Evolutionary conservation across 768 basidiomycete genomes (phyloP), one percentile per base, ranked within the genome.

Genomic region (Phylloporus scabripes): DNA sequence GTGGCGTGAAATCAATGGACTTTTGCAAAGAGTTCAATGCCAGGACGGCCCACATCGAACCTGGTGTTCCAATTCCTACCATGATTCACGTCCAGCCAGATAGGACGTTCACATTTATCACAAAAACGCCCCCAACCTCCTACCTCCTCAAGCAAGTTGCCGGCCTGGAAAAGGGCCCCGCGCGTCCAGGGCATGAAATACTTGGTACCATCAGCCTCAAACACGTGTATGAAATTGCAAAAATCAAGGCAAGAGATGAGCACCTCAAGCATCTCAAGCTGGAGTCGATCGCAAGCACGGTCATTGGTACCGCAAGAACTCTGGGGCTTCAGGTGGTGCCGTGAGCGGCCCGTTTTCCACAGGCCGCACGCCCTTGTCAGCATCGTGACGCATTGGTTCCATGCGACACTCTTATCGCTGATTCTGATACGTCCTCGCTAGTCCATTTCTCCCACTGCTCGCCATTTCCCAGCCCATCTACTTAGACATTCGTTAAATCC

Each of bases 1-100:
- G 92, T 62, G 96, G 96, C 60, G 94, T 99, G 58, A 97, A 96
- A 72, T 92, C 93, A 23, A 98, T 98, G 88, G 96, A 99, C 72
- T 99, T 99, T 65, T 96, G 93, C 77, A 99, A 97, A 69, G 93
- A 98, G 67, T 99, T 98, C 74, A 99, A 99, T 64, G 94, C 95
- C n/a, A 84, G 85, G 55, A 97, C 95, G 17, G 85, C 90, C 28
- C 85, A 91, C 65, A 78, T 95, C 32, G 79, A 83, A 53, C 82
- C 85, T 15, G 91, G 91, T 31, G 80, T 87, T 9, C 95, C 96
- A 7, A 80, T 81, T 33, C 95, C 96, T 9, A 96, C 93, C n/a
- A 71, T 86, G 53, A 94, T 99, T 62, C 89, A 82, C 48, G 86
- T 99, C 51, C 85, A 91, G 60, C 90, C 95, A 47, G 96, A 99